A percentile compares a stretch with the other conserved stretches of the same genome.
Conservation (phyloP, 1,284 basidiomycete genomes). For the Sporisorium scitamineum region DNA sequence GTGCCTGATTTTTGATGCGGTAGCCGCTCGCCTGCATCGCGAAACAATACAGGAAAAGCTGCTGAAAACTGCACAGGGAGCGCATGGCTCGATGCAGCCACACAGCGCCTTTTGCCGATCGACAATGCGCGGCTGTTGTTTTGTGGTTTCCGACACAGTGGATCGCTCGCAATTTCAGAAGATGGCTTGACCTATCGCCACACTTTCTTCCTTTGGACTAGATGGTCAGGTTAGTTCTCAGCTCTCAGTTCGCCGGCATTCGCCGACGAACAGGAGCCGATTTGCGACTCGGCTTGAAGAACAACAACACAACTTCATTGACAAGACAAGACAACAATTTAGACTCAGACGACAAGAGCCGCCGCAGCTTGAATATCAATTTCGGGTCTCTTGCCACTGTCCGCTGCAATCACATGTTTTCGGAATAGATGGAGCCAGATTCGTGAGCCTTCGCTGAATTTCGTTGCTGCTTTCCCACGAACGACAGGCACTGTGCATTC, state of each 20-base stretch:
- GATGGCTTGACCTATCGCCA: not conserved
- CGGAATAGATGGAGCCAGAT: not conserved
- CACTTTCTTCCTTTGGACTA: not conserved
- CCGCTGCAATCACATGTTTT: too few species aligned
- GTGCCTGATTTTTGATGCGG: not conserved
- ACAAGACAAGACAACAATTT: too few species aligned
- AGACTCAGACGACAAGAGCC: not conserved
- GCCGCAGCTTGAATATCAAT: not conserved
- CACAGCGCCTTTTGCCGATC: constrained; percentile 1
- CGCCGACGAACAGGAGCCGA: not conserved
- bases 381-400: too few species aligned
- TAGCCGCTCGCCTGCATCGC: not conserved
- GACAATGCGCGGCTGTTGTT: not conserved
- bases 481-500: not conserved
- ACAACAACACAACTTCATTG: too few species aligned
- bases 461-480: not conserved
- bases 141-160: not conserved
- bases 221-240: too few species aligned
- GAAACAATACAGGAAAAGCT: not conserved
- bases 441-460: too few species aligned
- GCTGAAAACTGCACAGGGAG: not conserved
- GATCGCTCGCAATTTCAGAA: too few species aligned
- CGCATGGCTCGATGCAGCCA: constrained; percentile 5
- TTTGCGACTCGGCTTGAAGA: too few species aligned
- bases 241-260: not conserved